Conservation (phyloP, 2,329 filamentous ascomycete genomes). For the Ophiosphaerella narmari region DNA sequence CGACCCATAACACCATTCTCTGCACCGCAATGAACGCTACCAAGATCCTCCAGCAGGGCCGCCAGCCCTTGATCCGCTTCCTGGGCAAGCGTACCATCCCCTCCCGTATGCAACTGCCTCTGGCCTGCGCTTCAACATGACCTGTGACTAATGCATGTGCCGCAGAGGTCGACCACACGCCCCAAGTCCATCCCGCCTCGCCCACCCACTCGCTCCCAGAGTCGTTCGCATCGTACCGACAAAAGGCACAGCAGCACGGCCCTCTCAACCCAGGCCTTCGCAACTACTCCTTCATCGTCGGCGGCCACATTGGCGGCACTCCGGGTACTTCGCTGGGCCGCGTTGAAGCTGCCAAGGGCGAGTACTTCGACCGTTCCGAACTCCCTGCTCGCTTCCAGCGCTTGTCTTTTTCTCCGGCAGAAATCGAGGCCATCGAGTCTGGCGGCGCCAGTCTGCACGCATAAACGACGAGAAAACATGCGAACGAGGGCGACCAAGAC, state of each 20-base stretch:
- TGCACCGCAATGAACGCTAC: constrained; percentile 51
- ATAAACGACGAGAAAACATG: constrained; percentile 35
- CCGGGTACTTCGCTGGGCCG: constrained; percentile 74
- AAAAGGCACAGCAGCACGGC: constrained; percentile 78
- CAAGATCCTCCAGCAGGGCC: constrained; percentile 51
- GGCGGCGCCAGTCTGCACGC: constrained; percentile 75
- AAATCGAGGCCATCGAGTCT: constrained; percentile 96
- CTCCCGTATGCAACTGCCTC: constrained; percentile 43
- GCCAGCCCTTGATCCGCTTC: constrained; percentile 58
- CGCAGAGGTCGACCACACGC: constrained; percentile 74
- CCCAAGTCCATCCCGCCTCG: constrained; percentile 73
- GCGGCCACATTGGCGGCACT: constrained; percentile 59
- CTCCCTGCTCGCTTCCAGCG: constrained; percentile 84
- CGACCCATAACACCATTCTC: not conserved
- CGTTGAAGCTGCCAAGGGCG: constrained; percentile 70
- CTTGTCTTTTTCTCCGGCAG: constrained; percentile 71
- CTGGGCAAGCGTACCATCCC: constrained; percentile 55
- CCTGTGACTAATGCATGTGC: not conserved
- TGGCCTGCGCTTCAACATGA: not conserved
- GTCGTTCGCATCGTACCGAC: constrained; percentile 76
- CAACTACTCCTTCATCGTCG: constrained; percentile 29
- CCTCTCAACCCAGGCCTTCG: constrained; percentile 58
- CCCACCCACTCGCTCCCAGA: constrained; percentile 68
- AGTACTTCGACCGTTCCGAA: constrained; percentile 87
- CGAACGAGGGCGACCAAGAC: constrained; percentile 9